Base-by-base conservation (phyloP, 2,329 filamentous ascomycete genomes). In the Westerdykella sp. region DNA sequence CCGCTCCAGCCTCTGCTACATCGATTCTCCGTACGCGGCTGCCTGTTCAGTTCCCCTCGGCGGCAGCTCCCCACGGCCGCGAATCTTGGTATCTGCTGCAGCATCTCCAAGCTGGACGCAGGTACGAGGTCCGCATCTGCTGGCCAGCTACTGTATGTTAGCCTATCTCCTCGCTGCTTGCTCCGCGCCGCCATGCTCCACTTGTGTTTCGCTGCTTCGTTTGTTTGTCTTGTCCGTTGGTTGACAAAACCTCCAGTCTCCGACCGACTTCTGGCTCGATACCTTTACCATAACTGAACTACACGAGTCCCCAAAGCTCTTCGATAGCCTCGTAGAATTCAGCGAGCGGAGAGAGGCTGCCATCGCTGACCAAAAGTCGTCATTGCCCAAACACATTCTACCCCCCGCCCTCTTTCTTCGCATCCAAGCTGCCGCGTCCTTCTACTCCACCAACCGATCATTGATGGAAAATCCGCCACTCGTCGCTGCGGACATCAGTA, bases 101-200 rank as follows among this genome's bases (percentile, higher is more conserved):
- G 44, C 71, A 75, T 28, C 73, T 98, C 42, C 74, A 69, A n/a
- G 76, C 80, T 30, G 79, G 80, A 10, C 83, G 84, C 59, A 79
- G 89, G 52, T 96, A 97, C 73, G 93, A 98, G 72, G 78, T 95
- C 39, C 82, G 93, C 42, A 76, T 96, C 46, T 97, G 91, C 70
- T 98, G 91, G 90, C 77, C 88, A 47, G 93, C 93, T 34, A 93
- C 84, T 47, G 91, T 95, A 76, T 69, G 85, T 76, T 25, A 31
- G 13, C 14, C n/a, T 37, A 5, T 39, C 36, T 12, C 10, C 35
- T 28, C 38, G 41, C 37, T 40, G 34, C 28, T 30, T 37, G 40
- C 41, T 39, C 16, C 35, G 22, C 22, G 31, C 35, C 44, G 22
- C 21, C 6, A 25, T 22, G 31, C 37, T 11, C 23, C 34, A 16